These are phyloP conservation scores for Trichoderma cornu-damae DNA, from an alignment of 2,329 filamentous ascomycete genomes.

Conservation along the genomic window DNA sequence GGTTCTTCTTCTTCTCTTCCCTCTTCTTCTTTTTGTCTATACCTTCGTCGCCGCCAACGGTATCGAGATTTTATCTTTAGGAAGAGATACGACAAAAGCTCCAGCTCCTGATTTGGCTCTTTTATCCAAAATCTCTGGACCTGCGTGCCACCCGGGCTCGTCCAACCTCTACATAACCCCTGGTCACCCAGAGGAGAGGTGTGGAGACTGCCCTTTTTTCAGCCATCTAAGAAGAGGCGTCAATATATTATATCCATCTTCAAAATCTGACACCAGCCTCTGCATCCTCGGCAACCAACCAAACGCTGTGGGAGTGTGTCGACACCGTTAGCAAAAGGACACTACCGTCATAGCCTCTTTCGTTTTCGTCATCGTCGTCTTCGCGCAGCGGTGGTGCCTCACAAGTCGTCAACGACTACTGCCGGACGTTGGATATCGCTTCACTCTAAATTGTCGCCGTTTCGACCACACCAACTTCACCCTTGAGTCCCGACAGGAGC, in stretches of 20 bases:
- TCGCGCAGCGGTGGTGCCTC: not conserved
- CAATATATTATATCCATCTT: not conserved
- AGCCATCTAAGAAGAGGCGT: not conserved
- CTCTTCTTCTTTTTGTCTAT: too few species aligned
- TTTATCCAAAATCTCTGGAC: not conserved
- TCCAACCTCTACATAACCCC: not conserved
- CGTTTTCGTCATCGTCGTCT: not conserved
- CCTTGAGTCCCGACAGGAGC: not conserved
- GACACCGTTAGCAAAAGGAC: not conserved
- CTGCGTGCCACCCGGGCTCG: not conserved
- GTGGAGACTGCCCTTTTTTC: not conserved
- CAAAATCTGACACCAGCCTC: not conserved
- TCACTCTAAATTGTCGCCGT: not conserved
- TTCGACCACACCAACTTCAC: not conserved
- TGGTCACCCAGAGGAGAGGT: not conserved
- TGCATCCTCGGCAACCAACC: too few species aligned
- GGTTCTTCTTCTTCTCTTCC: not conserved
- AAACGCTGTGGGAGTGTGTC: not conserved
- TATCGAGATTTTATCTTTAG: not conserved
- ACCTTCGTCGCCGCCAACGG: not conserved
- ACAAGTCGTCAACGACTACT: not conserved
- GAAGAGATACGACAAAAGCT: not conserved
- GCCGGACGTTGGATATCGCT: not conserved
- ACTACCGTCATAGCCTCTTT: not conserved
- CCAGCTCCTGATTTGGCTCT: not conserved